phyloP scores from a whole-genome alignment of 2,329 filamentous ascomycete species.

The Cladophialophora yegresii region DNA sequence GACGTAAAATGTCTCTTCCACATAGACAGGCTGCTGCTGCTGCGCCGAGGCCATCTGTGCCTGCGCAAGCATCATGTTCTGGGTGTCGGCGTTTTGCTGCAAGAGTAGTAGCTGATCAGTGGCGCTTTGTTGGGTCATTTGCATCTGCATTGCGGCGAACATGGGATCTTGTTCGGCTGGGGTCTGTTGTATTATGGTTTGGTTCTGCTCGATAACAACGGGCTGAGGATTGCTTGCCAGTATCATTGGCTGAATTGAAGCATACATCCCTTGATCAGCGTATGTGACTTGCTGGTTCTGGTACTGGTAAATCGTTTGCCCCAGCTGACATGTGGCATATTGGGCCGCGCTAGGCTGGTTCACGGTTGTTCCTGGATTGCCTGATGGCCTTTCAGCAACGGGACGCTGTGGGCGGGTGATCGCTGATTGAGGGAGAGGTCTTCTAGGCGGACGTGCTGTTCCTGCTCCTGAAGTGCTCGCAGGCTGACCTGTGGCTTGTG shows the following conservation, averaged over 20 bases:
- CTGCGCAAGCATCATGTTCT: constrained; percentile 1
- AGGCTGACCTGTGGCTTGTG: background rate
- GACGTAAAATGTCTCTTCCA: constrained; percentile 1
- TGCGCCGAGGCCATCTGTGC: background rate
- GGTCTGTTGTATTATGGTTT: background rate
- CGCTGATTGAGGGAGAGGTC: background rate
- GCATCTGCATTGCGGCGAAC: background rate
- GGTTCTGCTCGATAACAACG: background rate
- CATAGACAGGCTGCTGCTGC: background rate
- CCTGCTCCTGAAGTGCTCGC: background rate
- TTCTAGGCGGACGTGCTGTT: background rate
- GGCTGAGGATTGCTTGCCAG: constrained; percentile 1
- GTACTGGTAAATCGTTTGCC: background rate
- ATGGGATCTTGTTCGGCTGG: background rate
- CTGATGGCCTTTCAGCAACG: background rate
- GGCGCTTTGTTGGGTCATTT: constrained; percentile 3
- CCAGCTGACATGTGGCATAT: background rate
- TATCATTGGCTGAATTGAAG: background rate
- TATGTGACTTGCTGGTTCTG: background rate
- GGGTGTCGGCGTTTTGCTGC: background rate
- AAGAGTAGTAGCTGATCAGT: background rate
- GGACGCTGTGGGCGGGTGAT: background rate
- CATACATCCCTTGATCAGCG: background rate
- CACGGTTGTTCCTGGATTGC: background rate
- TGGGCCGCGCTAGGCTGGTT: background rate